Percentiles rank a stretch among this genome's conserved stretches.
phyloP scores from a whole-genome alignment of 345 rosid genomes.

The Murraya paniculata region DNA sequence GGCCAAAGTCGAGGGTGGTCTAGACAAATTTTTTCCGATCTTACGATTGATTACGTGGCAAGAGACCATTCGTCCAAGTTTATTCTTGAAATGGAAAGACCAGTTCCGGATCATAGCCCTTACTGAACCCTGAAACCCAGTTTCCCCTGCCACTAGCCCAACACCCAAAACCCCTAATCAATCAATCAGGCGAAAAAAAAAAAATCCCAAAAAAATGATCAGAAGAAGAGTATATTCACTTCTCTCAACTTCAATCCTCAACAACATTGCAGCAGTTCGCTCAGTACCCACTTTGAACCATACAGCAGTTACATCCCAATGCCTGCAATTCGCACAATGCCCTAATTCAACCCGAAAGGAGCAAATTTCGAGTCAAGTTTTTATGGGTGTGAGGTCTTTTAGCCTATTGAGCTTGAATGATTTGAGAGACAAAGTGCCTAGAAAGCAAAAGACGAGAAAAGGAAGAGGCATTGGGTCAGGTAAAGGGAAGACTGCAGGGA shows the following conservation, averaged over 20 bases:
- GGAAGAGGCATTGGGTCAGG: constrained; percentile 99
- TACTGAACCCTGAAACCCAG: background rate
- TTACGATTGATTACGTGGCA: background rate
- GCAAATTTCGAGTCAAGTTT: constrained; percentile 17
- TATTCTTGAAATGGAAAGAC: background rate
- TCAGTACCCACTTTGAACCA: constrained; percentile 18
- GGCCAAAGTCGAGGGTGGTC: too few species aligned
- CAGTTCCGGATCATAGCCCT: background rate
- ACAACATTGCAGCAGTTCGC: constrained; percentile 15
- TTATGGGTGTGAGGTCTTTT: constrained; percentile 45
- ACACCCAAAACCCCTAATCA: background rate
- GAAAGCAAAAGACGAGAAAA: constrained; percentile 91
- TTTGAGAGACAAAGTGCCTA: constrained; percentile 76
- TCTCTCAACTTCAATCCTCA: constrained; percentile 36
- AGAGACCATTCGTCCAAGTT: background rate
- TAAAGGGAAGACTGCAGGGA: constrained; percentile 92
- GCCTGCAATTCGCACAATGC: constrained; percentile 13
- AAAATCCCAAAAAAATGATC: constrained; percentile 28
- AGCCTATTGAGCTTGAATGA: constrained; percentile 85
- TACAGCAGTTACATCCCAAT: constrained; percentile 11
- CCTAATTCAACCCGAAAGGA: constrained; percentile 11
- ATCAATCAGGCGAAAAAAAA: background rate
- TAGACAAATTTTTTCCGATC: too few species aligned
- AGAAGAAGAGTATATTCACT: constrained; percentile 51
- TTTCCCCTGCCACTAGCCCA: background rate